Evolutionary conservation across 202 grass and related monocot genomes (phyloP).

Genomic region (Carex sylvatica): DNA sequence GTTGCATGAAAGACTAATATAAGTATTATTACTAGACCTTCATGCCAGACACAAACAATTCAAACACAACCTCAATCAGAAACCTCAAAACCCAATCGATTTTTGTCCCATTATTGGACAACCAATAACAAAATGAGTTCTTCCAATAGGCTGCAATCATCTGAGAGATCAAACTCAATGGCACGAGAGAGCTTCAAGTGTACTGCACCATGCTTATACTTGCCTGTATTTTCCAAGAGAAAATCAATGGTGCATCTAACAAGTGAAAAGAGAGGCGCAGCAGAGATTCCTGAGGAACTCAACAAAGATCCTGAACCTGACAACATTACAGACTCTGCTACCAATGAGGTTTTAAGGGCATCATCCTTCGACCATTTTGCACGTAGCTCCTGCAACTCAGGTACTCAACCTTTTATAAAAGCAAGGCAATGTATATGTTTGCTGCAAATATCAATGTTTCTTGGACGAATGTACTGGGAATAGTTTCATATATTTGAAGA

Average conservation of each 20-base stretch:
- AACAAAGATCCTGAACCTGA: neutral
- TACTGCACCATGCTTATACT: slow-evolving; percentile 42
- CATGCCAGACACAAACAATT: too few relatives aligned
- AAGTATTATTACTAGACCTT: too few relatives aligned
- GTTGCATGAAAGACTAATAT: too few relatives aligned
- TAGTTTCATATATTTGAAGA: neutral
- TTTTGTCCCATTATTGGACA: too few relatives aligned
- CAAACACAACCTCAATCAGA: too few relatives aligned
- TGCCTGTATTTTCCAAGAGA: slow-evolving; percentile 43
- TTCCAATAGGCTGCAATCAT: neutral
- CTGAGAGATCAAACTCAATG: slow-evolving; percentile 21
- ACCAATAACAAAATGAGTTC: neutral
- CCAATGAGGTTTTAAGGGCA: neutral
- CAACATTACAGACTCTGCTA: neutral
- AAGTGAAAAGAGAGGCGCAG: neutral
- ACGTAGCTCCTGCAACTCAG: slow-evolving; percentile 11
- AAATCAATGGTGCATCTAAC: slow-evolving; percentile 26
- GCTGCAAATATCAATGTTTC: too few relatives aligned
- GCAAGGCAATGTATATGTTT: neutral
- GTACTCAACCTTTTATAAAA: neutral
- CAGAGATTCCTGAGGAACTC: neutral
- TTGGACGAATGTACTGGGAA: neutral
- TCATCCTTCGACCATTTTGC: slow-evolving; percentile 12
- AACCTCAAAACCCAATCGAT: too few relatives aligned
- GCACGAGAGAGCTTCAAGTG: slow-evolving; percentile 44